Evolutionary conservation across 257 asterid genomes (phyloP).

Genomic region (Rhazya stricta): DNA sequence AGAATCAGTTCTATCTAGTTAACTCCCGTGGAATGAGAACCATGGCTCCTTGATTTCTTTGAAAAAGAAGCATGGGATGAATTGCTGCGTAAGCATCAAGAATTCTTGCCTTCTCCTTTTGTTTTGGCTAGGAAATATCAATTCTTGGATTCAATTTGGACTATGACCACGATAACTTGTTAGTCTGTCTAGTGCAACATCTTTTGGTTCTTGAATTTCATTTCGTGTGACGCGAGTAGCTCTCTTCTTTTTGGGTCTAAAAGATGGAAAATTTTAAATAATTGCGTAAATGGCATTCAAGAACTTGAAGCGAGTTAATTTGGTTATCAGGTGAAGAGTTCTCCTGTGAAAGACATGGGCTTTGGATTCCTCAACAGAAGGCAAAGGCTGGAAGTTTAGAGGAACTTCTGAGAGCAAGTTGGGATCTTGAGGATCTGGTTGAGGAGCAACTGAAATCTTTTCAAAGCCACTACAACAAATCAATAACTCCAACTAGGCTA

Average conservation of each 20-base stretch:
- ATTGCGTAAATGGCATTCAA: not conserved
- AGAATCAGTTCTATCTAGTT: not conserved
- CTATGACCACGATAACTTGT: not conserved
- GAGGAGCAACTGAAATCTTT: conserved; percentile 52
- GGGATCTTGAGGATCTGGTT: conserved; percentile 59
- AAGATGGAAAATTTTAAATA: not conserved
- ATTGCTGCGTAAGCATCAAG: not conserved
- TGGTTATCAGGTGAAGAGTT: conserved; percentile 38
- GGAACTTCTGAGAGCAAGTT: conserved; percentile 65
- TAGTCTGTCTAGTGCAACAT: no score
- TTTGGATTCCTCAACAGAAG: conserved; percentile 69
- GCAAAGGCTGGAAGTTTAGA: conserved; percentile 56
- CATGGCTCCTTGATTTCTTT: not conserved
- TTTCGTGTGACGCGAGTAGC: not conserved
- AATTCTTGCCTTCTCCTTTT: not conserved
- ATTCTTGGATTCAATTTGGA: not conserved
- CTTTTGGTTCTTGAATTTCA: not conserved
- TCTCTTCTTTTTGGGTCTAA: not conserved
- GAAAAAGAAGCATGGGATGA: not conserved
- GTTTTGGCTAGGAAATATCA: not conserved
- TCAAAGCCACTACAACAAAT: conserved; percentile 44
- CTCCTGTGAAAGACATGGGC: conserved; percentile 43
- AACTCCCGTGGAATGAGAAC: not conserved
- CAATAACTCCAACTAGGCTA: conserved; percentile 42
- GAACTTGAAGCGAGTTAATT: not conserved